Evolutionary conservation across 345 rosid species (phyloP), one percentile per base, ranked within the genome.

Genomic region (Combretum micranthum): DNA sequence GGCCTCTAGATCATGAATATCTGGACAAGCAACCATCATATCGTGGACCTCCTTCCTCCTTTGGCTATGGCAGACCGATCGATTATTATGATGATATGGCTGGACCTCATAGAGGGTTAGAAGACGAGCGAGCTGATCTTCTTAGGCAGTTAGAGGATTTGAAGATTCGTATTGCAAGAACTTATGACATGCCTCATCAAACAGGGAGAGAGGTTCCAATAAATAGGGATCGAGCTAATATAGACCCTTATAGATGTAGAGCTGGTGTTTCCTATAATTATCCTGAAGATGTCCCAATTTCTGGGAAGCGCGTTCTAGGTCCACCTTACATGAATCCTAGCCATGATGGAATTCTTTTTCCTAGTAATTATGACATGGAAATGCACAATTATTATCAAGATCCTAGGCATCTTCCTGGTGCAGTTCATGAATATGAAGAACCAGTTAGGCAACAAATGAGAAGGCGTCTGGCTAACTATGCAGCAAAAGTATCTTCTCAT

Each of bases 71-170:
- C 21, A 52, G 51, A 59, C 47, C 58, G 22, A 52, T 54, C 45
- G 50, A 45, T 56, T 44, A 61, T 13, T 56, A 25, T 45, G 53
- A 47, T 4, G 53, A 42, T 20, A 32, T 22, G 10, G 50, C 63
- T 55, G 57, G 46, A 46, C 43, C 62, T 20, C 17, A 48, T 37
- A 64, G 63, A 69, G 64, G 54, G 46, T 74, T 74, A 20, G 79
- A 66, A 52, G 64, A 48, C 17, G 69, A 64, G 68, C 67, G 67
- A 44, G 65, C 61, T 16, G 75, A 76, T 68, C 66, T 80, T 47
- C 64, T 69, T 19, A 49, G 71, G 75, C 71, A 73, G 70, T 65
- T 80, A 52, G 76, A 76, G 26, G 71, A 76, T 65, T 63, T 80
- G 64, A 67, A 66, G 71, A 69, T 63, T 57, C 75, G 62, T 52